phyloP scores from a whole-genome alignment of 2,329 filamentous ascomycete species.

The Ceratocystis cubensis region DNA sequence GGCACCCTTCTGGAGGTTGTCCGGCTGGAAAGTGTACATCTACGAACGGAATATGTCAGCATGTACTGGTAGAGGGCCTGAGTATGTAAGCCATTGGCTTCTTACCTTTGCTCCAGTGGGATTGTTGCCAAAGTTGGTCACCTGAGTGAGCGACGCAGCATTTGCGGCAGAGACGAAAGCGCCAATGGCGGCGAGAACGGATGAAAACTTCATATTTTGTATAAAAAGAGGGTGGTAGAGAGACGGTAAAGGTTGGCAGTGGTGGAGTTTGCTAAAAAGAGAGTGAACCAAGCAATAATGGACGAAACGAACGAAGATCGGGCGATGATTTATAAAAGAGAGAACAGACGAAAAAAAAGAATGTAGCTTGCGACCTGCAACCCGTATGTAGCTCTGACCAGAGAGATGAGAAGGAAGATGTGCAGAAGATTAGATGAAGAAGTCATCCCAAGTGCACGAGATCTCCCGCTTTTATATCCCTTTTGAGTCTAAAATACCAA shows the following conservation, averaged over 20 bases:
- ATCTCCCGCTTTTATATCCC: not conserved
- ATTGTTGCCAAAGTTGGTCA: conserved; percentile 32
- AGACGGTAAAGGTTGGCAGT: no score
- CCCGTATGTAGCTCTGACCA: not conserved
- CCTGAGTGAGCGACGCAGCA: conserved; percentile 28
- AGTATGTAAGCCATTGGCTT: not conserved
- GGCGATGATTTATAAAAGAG: not conserved
- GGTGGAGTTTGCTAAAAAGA: not conserved
- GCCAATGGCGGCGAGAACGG: conserved; percentile 6
- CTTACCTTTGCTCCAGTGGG: conserved; percentile 21
- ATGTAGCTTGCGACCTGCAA: not conserved
- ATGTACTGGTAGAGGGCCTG: not conserved
- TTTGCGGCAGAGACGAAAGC: conserved; percentile 12
- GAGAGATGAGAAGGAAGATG: not conserved
- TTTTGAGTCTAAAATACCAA: not conserved
- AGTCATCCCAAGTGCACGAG: not conserved
- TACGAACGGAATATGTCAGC: not conserved
- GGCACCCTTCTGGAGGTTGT: conserved; percentile 30
- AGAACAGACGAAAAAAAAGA: not conserved
- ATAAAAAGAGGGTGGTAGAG: no score
- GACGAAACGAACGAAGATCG: not conserved
- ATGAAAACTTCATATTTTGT: conserved; percentile 11
- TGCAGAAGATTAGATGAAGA: not conserved
- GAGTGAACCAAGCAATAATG: not conserved
- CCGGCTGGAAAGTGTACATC: conserved; percentile 29